These are phyloP conservation scores for Backusella psychrophila DNA, from an alignment of 192 early-diverging fungal genomes.

Conservation along the genomic window DNA sequence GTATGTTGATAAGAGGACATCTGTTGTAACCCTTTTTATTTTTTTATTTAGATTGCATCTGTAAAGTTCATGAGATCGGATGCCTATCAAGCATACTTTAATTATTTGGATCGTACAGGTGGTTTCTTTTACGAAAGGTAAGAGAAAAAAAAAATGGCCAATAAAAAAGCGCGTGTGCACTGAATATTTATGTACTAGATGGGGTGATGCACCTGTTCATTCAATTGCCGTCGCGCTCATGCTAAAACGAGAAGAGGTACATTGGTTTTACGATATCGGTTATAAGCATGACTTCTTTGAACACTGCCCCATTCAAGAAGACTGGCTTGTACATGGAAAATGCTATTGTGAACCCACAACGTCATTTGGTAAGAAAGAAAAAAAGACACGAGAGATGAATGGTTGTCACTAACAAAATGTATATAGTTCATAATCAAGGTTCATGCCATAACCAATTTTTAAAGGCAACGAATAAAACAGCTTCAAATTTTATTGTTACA, in stretches of 20 bases:
- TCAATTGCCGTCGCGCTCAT: constrained; percentile 58
- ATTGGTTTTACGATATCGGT: constrained; percentile 75
- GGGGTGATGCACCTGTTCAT: constrained; percentile 76
- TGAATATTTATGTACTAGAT: constrained; percentile 32
- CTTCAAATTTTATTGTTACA: constrained; percentile 10
- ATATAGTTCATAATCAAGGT: not conserved
- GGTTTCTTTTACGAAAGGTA: constrained; percentile 85
- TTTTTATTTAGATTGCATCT: constrained; percentile 32
- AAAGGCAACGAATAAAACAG: constrained; percentile 12
- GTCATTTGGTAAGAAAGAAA: constrained; percentile 41
- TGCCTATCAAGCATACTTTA: constrained; percentile 68
- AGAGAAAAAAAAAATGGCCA: not conserved
- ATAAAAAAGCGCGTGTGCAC: not conserved
- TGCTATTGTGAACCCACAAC: constrained; percentile 53
- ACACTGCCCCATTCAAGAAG: constrained; percentile 39
- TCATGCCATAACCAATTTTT: constrained; percentile 19
- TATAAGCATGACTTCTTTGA: constrained; percentile 49
- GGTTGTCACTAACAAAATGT: not conserved
- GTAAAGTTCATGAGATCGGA: constrained; percentile 57
- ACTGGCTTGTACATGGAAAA: constrained; percentile 37
- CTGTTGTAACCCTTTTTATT: not conserved
- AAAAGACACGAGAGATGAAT: too few species aligned
- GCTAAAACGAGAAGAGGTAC: constrained; percentile 54
- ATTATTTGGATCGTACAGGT: constrained; percentile 66
- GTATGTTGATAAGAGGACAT: not conserved